A percentile compares a stretch with the other conserved stretches of the same genome.
Conservation (phyloP, 2,329 filamentous ascomycete species). For the Alternaria postmessia region DNA sequence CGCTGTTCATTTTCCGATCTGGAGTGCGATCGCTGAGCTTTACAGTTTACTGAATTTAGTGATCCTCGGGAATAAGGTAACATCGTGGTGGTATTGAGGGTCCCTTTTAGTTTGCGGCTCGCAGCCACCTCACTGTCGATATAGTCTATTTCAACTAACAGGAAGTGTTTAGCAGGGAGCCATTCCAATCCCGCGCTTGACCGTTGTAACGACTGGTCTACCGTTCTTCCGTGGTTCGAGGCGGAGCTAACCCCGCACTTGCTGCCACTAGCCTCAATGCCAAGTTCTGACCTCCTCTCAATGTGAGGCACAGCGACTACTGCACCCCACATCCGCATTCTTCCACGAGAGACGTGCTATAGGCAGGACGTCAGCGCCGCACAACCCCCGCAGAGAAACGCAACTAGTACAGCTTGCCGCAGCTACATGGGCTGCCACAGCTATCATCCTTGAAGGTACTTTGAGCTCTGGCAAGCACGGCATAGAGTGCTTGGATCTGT, state of each 20-base stretch:
- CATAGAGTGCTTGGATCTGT: slow-evolving; percentile 14
- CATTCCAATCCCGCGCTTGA: neutral
- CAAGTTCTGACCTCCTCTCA: slow-evolving; percentile 31
- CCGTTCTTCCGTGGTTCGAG: slow-evolving; percentile 9
- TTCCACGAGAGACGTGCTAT: slow-evolving; percentile 24
- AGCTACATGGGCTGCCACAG: slow-evolving; percentile 10
- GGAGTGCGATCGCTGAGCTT: neutral
- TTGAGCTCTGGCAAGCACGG: slow-evolving; percentile 19
- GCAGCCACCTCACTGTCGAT: neutral
- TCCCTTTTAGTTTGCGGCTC: neutral
- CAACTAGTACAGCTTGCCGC: slow-evolving; percentile 22
- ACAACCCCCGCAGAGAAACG: slow-evolving; percentile 26
- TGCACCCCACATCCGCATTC: slow-evolving; percentile 48
- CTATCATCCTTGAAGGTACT: slow-evolving; percentile 14
- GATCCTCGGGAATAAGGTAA: neutral
- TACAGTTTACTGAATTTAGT: neutral
- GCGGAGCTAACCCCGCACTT: slow-evolving; percentile 33
- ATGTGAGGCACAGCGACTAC: slow-evolving; percentile 21
- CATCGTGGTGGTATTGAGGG: neutral
- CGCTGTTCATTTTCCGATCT: neutral
- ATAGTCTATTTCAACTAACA: neutral
- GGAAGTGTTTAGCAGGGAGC: neutral
- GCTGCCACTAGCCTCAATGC: slow-evolving; percentile 29
- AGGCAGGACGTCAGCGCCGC: slow-evolving; percentile 28
- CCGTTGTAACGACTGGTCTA: slow-evolving; percentile 11